A percentile compares a stretch with the other conserved stretches of the same genome.
phyloP scores from a whole-genome alignment of 2,329 filamentous ascomycete species.

The Capronia epimyces region DNA sequence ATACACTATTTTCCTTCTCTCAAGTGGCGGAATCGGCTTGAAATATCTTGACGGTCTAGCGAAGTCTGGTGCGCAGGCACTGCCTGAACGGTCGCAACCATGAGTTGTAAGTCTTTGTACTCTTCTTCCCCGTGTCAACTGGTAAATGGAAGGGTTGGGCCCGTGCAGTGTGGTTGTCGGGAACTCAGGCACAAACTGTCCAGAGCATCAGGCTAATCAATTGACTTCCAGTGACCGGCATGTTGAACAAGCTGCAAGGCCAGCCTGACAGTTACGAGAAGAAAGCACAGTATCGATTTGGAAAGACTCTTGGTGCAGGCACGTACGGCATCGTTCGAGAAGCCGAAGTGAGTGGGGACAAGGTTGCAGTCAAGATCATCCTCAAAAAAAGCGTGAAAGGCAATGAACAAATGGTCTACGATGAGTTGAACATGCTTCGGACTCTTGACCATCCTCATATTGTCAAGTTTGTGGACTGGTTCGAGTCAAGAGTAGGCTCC shows the following conservation, averaged over 20 bases:
- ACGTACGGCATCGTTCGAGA: conserved; percentile 98
- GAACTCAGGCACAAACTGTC: not conserved
- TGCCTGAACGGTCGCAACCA: conserved; percentile 15
- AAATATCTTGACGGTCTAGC: not conserved
- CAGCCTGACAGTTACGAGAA: conserved; percentile 98
- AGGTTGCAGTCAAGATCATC: conserved; percentile 98
- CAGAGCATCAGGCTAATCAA: conserved; percentile 13
- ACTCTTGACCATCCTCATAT: conserved; percentile 89
- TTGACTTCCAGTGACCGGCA: conserved; percentile 62
- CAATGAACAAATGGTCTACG: conserved; percentile 97
- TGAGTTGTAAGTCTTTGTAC: conserved; percentile 24
- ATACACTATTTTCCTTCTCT: not conserved
- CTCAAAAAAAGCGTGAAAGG: conserved; percentile 98
- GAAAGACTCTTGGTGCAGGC: conserved; percentile 86
- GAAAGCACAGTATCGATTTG: conserved; percentile 93
- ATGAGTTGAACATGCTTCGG: conserved; percentile 92
- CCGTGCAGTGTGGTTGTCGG: not conserved
- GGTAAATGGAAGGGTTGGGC: not conserved
- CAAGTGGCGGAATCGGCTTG: not conserved
- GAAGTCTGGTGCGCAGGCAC: conserved; percentile 4
- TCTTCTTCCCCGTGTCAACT: not conserved
- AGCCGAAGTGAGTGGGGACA: conserved; percentile 74
- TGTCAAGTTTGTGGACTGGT: conserved; percentile 97
- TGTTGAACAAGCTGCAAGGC: conserved; percentile 93
- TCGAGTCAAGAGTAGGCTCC: conserved; percentile 78